Evolutionary conservation across 768 basidiomycete genomes (phyloP).

Genomic region (Phlebiopsis gigantea): DNA sequence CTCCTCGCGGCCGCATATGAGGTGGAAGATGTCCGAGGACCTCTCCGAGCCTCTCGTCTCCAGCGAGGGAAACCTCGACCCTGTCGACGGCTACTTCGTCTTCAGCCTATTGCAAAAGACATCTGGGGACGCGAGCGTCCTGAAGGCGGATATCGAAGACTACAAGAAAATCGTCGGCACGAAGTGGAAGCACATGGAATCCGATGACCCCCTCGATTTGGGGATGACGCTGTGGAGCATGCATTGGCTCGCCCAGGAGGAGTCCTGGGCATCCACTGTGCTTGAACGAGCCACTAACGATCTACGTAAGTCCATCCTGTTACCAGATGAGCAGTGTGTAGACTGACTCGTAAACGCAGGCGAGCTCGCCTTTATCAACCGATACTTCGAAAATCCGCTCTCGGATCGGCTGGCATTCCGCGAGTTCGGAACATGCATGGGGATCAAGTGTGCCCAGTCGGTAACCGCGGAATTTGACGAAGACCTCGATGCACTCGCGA

Average conservation of each 20-base stretch:
- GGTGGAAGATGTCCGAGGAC: constrained; percentile 27
- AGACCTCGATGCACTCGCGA: background rate
- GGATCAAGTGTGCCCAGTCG: constrained; percentile 15
- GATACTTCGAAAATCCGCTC: constrained; percentile 20
- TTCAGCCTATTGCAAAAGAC: constrained; percentile 21
- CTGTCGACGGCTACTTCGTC: constrained; percentile 25
- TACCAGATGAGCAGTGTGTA: background rate
- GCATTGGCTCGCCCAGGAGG: constrained; percentile 20
- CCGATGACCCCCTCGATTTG: constrained; percentile 25
- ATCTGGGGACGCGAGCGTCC: constrained; percentile 9
- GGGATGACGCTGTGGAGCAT: constrained; percentile 29
- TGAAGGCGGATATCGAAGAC: constrained; percentile 20
- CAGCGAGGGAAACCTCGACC: constrained; percentile 27
- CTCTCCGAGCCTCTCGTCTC: constrained; percentile 20
- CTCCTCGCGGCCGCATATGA: constrained; percentile 20
- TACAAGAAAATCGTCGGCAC: constrained; percentile 23
- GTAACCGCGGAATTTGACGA: background rate
- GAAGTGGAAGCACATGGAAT: constrained; percentile 19
- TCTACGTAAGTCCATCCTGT: constrained; percentile 15
- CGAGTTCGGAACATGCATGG: constrained; percentile 24
- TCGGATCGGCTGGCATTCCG: constrained; percentile 23
- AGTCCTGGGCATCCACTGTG: constrained; percentile 6
- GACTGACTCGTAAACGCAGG: constrained; percentile 1
- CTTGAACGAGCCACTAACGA: constrained; percentile 14
- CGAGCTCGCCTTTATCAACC: constrained; percentile 10